phyloP scores from a whole-genome alignment of 1,284 basidiomycete genomes.

The Boletellus sp. region DNA sequence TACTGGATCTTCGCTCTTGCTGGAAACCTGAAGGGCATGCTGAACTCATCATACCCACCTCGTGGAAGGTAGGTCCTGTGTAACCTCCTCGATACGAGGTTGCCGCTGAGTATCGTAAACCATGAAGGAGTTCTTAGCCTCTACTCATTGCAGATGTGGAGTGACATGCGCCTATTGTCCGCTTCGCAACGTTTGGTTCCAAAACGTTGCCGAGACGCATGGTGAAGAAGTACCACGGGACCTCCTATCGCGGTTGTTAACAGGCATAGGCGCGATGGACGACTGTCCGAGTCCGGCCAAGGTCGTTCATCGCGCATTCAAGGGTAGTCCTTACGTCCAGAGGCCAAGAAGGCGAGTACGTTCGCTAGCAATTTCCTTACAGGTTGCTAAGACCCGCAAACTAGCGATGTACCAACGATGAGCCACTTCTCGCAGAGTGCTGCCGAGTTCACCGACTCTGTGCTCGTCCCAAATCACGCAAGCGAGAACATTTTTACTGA shows the following conservation, averaged over 20 bases:
- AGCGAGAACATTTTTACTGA: not conserved
- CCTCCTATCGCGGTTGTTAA: slow-evolving; percentile 14
- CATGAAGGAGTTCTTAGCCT: slow-evolving; percentile 13
- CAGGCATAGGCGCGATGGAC: not conserved
- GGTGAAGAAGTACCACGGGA: slow-evolving; percentile 12
- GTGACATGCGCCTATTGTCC: slow-evolving; percentile 12
- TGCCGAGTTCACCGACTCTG: slow-evolving; percentile 13
- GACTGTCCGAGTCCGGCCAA: slow-evolving; percentile 3
- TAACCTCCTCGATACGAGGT: not conserved
- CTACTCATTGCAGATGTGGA: slow-evolving; percentile 2
- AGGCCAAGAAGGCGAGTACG: slow-evolving; percentile 18
- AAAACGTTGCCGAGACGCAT: not conserved
- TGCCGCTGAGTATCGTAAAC: not conserved
- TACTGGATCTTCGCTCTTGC: slow-evolving; percentile 20
- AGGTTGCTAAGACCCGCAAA: slow-evolving; percentile 4
- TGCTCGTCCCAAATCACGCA: slow-evolving; percentile 7
- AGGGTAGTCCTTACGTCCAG: slow-evolving; percentile 14
- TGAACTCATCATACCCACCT: slow-evolving; percentile 22
- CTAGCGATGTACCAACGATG: slow-evolving; percentile 8
- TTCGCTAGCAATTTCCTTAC: not conserved
- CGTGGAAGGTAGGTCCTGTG: slow-evolving; percentile 23
- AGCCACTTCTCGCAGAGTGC: slow-evolving; percentile 1
- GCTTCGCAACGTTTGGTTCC: slow-evolving; percentile 17
- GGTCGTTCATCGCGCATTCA: slow-evolving; percentile 13
- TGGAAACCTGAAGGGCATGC: slow-evolving; percentile 19